Base-by-base conservation (phyloP, 768 basidiomycete genomes). In the Leucocoprinus sp. region DNA sequence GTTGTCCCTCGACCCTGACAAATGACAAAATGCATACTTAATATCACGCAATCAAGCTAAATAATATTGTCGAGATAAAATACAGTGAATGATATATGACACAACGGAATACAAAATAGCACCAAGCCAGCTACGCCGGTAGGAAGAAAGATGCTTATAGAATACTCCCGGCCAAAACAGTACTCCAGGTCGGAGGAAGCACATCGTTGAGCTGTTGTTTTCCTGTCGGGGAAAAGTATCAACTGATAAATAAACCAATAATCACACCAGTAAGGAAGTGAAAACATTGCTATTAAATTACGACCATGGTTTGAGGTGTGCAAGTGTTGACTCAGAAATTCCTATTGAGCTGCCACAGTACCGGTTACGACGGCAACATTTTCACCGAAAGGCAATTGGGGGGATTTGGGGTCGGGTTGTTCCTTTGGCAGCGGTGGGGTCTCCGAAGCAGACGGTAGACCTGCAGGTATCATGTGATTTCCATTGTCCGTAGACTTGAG, bases 351-450 rank as follows among this genome's bases (percentile, higher is more conserved):
- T 40, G 67, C 66, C 34, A 70, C 60, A 38, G 64, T 57, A 37
- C 66, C 62, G 43, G 78, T 67, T 39, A 72, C 67, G 48, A 82
- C 67, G 34, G 74, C 66, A 37, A 76, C 69, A 53, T 74, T 80
- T 59, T 85, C 82, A 51, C 71, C 72, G 52, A 79, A 76, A 14
- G 80, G 69, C 44, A 80, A 58, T 58, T 78, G 78, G 50, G 81
- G 73, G 29, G 78, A 65, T 60, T 77, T 81, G 64, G 78, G 63
- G 47, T 71, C 68, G 33, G 65, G 50, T n/a, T 60, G 59, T 37
- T 76, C 70, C 54, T 72, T 71, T 37, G 64, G 47, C 38, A 62
- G 51, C 47, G 67, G 74, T 49, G 67, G 35, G 19, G 61, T 54
- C 46, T 70, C 63, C 36, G 59, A 52, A 19, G 61, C 54, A 42